Evolutionary conservation across 345 rosid genomes (phyloP), one percentile per base, ranked within the genome.

Genomic region (Alliaria petiolata): DNA sequence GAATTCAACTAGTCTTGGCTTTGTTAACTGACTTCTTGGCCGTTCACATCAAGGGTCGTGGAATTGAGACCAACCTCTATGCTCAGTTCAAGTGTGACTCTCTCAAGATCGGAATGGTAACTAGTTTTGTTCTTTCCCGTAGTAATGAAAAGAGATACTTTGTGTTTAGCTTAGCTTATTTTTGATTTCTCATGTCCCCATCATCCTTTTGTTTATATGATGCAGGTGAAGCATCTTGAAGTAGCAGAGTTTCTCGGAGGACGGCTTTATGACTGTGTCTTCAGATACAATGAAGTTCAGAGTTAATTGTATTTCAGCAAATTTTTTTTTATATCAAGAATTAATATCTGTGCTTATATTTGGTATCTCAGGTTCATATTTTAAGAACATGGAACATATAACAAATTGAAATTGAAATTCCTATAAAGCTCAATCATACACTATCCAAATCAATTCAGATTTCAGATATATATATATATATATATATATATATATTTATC

Each of bases 211-310:
- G 47, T 62, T 6, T 54, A 16, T 30, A 56, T n/a, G n/a, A n/a
- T 42, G 69, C 83, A 95, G 99, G 99, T 95, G 64, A 95, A 95
- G 76, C 98, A 95, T 80, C 70, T 79, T 7, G 99, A 95, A 79
- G 98, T 95, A 71, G 96, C 98, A 15, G 85, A 92, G 83, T 92
- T 95, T 80, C 93, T 95, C 0, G 98, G 96, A 63, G 99, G 99
- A 16, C 77, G 93, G 76, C 96, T 95, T 33, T 95, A 92, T 6
- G 99, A 95, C 73, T 95, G 99, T 11, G 98, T 95, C 71, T 85
- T 92, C 80, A 90, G 84, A 78, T 92, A 83, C 89, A 95, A 70
- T 55, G 87, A 88, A 70, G 89, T 82, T 50, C 57, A 71, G 35
- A 73, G n/a, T 43, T 65, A 35, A 35, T 10, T 35, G 12, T 5